Base-by-base conservation (phyloP, 768 basidiomycete genomes). In the Lactarius akahatsu region DNA sequence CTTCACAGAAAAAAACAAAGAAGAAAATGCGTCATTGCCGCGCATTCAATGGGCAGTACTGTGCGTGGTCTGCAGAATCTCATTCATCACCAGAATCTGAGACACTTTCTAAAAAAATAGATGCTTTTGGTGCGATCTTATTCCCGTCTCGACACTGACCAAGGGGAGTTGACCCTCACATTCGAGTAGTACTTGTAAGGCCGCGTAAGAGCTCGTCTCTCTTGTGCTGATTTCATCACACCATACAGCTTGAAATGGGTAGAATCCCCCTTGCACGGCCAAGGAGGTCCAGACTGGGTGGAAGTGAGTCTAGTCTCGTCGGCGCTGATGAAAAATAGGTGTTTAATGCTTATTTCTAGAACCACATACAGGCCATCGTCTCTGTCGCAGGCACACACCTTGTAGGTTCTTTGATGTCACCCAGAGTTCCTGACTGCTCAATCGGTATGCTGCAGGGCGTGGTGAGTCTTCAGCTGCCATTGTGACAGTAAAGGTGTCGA, bases 201-300 rank as follows among this genome's bases (percentile, higher is more conserved):
- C 23, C 36, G 13, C 52, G 32, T 69, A 26, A 18, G 5, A 47
- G 23, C 7, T 23, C 13, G 16, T 43, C 45, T 38, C 7, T 52
- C 30, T 4, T 38, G 2, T 26, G 15, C 23, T 36, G 23, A 57
- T 40, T 38, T 16, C n/a, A 32, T 26, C 23, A 11, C 20, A 4
- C 54, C 9, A 40, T 34, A 15, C 41, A 96, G 94, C 74, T 84
- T 96, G 73, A 96, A 97, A 79, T 99, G 96, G 96, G 96, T 96
- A 0, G 96, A 98, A 77, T 91, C 93, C 1, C 87, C 88, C 10
- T 78, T 82, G 52, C 86, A 89, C 69, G 95, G 94, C 9, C 82
- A 83, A 2, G 96, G 94, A 16, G 96, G 96, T 2, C 78, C 86
- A 8, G 79, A 85, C 32, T 98, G 96, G 96, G 94, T 96, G 15